Percentiles rank a stretch among this genome's conserved stretches.
Conservation (phyloP, 352 stramenopile genomes). For the Phytopythium ostracodes region DNA sequence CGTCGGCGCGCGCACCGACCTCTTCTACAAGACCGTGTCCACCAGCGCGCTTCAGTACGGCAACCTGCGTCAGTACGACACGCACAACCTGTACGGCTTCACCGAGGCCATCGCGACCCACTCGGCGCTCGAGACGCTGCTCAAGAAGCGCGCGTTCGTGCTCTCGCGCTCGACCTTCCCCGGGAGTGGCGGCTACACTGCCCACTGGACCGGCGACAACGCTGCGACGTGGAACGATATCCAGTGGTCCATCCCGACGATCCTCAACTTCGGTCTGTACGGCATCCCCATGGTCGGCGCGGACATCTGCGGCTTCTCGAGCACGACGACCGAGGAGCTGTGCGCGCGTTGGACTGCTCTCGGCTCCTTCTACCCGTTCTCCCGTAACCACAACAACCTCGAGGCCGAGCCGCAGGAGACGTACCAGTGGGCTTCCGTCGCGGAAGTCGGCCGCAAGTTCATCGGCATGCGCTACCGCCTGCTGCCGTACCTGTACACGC, state of each 20-base stretch:
- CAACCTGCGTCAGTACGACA: slow-evolving; percentile 62
- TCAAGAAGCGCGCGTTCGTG: slow-evolving; percentile 61
- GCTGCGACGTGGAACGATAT: slow-evolving; percentile 76
- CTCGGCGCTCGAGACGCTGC: slow-evolving; percentile 39
- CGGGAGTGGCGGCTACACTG: slow-evolving; percentile 46
- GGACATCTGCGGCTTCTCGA: slow-evolving; percentile 72
- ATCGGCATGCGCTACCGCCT: slow-evolving; percentile 71
- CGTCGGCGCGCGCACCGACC: slow-evolving; percentile 21
- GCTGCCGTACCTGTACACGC: slow-evolving; percentile 77
- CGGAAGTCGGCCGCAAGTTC: slow-evolving; percentile 48
- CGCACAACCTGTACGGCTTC: slow-evolving; percentile 80
- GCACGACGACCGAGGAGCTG: slow-evolving; percentile 56
- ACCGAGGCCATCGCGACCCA: slow-evolving; percentile 70
- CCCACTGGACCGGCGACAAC: slow-evolving; percentile 83
- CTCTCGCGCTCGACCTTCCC: slow-evolving; percentile 73
- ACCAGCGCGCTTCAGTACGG: slow-evolving; percentile 51
- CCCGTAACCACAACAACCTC: slow-evolving; percentile 78
- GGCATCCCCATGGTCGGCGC: slow-evolving; percentile 80
- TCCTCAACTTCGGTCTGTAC: slow-evolving; percentile 73
- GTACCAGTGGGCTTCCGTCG: slow-evolving; percentile 55
- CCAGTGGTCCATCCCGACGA: slow-evolving; percentile 54
- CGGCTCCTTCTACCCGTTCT: slow-evolving; percentile 75
- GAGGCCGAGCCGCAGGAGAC: slow-evolving; percentile 52
- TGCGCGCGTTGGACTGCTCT: slow-evolving; percentile 77
- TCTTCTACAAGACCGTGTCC: slow-evolving; percentile 66